Evolutionary conservation across 2,329 filamentous ascomycete species (phyloP), one percentile per base, ranked within the genome.

Genomic region (Eurotiales sp.): DNA sequence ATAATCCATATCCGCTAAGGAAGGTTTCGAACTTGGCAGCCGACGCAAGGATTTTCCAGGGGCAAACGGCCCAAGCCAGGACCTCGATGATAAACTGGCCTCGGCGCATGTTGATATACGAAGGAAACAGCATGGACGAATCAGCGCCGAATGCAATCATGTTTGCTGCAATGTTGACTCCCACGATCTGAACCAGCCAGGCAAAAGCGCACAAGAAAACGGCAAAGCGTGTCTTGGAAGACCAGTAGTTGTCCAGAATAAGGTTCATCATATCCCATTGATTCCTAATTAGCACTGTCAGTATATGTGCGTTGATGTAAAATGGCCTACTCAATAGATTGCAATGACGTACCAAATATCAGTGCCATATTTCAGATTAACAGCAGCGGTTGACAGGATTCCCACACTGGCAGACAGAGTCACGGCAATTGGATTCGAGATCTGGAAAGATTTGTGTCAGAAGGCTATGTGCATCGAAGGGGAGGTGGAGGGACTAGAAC

Each of bases 1-100:
- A 85, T 29, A 84, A 73, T 4, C 76, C 75, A 63, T 83, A 81
- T 1, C 81, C 82, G 37, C 75, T 71, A 74, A 87, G 82, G 64
- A 86, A 86, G 30, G 77, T 74, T 8, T 82, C 66, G 55, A 84
- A 78, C 0, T 75, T 78, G 14, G 64, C 57, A 6, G 81, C 81
- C 0, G 76, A 80, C 29, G 65, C 68, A 23, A 83, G 65, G 50
- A 84, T 83, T 66, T 82, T 81, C 81, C 81, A 84, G 4, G 79
- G 80, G 3, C 80, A 78, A 48, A 83, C 71, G 2, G 74, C 74
- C 78, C 79, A 83, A 32, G 75, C 77, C 3, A 79, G 66, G 11
- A 80, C 57, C 8, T 78, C 75, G 3, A 75, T 72, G 36, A 81
- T 64, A 23, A 81, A 62, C 43, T 74, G 76, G 10, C 79, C 79